phyloP scores from a whole-genome alignment of 768 basidiomycete genomes.

The Cystofilobasidium ferigula region DNA sequence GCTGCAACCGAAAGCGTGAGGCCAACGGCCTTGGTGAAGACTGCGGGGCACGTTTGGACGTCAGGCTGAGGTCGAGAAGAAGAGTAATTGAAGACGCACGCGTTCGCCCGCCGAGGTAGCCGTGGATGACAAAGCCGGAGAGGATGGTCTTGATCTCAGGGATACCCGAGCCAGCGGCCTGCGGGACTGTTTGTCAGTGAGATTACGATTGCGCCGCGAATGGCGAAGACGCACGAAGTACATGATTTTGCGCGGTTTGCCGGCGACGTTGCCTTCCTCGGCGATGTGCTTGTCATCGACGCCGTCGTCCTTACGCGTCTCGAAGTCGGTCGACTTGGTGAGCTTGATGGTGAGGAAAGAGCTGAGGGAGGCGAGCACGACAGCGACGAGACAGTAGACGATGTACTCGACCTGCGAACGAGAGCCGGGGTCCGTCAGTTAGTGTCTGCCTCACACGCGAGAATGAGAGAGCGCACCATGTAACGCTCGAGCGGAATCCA shows the following conservation, averaged over 20 bases:
- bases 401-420: conserved; percentile 47
- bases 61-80: too few relatives aligned
- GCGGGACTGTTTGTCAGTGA: conserved; percentile 24
- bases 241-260: conserved; percentile 50
- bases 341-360: conserved; percentile 72
- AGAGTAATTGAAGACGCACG: too few relatives aligned
- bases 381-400: conserved; percentile 64
- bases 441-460: conserved; percentile 37
- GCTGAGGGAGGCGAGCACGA: conserved; percentile 60
- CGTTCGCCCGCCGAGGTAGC: conserved; percentile 82
- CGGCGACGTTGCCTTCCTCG: background rate
- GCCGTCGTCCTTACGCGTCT: conserved; percentile 64
- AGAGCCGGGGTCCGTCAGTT: conserved; percentile 33
- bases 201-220: conserved; percentile 11
- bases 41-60: too few relatives aligned
- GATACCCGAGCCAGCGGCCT: conserved; percentile 92
- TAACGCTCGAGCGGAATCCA: conserved; percentile 47
- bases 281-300: background rate
- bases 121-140: conserved; percentile 87
- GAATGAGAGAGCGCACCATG: conserved; percentile 52
- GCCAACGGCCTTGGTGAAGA: conserved; percentile 83
- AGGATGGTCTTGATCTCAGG: conserved; percentile 46
- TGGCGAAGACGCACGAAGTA: conserved; percentile 59
- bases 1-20: conserved; percentile 83
- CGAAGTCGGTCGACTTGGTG: conserved; percentile 77